Conservation (phyloP, 1,139 yeast genomes). For the Trichomonascaceae sp. region DNA sequence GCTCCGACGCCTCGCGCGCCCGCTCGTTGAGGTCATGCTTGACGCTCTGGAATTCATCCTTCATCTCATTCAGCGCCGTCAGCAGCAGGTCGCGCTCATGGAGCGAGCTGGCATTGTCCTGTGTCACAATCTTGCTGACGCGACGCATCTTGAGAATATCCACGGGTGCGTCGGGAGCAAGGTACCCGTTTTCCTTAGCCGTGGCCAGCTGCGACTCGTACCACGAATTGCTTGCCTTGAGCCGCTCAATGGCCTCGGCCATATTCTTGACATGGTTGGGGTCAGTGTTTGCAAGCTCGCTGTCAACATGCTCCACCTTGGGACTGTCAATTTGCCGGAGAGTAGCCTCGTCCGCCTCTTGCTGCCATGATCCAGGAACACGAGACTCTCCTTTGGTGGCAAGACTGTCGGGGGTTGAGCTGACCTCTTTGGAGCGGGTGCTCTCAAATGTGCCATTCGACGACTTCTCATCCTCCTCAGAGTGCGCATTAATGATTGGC, state of each 20-base stretch:
- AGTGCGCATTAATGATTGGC: not conserved
- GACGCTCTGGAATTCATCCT: slow-evolving; percentile 23
- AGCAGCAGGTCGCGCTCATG: slow-evolving; percentile 20
- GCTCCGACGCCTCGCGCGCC: slow-evolving; percentile 23
- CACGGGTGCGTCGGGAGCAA: slow-evolving; percentile 18
- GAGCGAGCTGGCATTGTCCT: slow-evolving; percentile 15
- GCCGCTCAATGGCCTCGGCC: slow-evolving; percentile 17
- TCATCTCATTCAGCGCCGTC: slow-evolving; percentile 21
- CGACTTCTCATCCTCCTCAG: slow-evolving; percentile 1
- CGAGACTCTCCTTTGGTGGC: slow-evolving; percentile 2
- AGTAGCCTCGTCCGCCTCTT: slow-evolving; percentile 2
- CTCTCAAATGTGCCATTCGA: not conserved
- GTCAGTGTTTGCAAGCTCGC: slow-evolving; percentile 1
- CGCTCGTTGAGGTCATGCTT: slow-evolving; percentile 20
- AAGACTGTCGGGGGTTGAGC: slow-evolving; percentile 1
- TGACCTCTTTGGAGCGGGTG: not conserved
- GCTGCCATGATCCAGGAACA: slow-evolving; percentile 15
- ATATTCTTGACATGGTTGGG: slow-evolving; percentile 5
- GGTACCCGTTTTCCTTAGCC: slow-evolving; percentile 20
- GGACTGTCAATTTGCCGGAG: no score
- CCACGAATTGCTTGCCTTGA: slow-evolving; percentile 24
- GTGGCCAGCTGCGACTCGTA: slow-evolving; percentile 21
- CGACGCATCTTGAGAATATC: slow-evolving; percentile 19
- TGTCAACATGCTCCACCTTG: not conserved
- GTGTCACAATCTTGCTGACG: slow-evolving; percentile 19